A percentile compares a stretch with the other conserved stretches of the same genome.
These are phyloP conservation scores for Talaromyces nanjingensis DNA, from an alignment of 495 filamentous ascomycete genomes.

Conservation along the genomic window DNA sequence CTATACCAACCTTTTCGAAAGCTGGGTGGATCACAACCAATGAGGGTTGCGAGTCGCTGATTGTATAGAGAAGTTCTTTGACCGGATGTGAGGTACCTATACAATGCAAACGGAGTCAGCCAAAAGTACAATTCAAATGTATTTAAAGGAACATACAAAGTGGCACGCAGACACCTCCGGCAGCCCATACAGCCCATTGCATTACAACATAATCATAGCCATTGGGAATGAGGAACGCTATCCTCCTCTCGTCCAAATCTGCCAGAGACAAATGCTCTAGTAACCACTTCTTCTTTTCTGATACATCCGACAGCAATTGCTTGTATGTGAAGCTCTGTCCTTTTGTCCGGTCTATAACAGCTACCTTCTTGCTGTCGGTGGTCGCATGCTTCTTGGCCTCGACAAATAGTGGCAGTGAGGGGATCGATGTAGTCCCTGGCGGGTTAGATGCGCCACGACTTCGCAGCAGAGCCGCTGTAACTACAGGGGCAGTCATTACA, in stretches of 20 bases:
- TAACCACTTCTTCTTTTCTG: slow-evolving; percentile 55
- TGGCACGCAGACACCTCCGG: slow-evolving; percentile 36
- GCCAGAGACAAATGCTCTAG: slow-evolving; percentile 36
- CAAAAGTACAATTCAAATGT: neutral
- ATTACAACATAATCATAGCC: slow-evolving; percentile 90
- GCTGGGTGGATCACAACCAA: slow-evolving; percentile 34
- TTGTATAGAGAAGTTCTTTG: slow-evolving; percentile 35
- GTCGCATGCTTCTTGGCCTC: slow-evolving; percentile 36
- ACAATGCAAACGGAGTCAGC: neutral
- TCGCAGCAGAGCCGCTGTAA: neutral
- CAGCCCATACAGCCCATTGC: slow-evolving; percentile 37
- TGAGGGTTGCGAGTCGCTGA: slow-evolving; percentile 36
- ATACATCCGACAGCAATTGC: slow-evolving; percentile 69
- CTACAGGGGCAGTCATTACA: neutral
- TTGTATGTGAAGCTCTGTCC: slow-evolving; percentile 70
- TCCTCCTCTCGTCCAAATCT: slow-evolving; percentile 63
- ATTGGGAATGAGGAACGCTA: slow-evolving; percentile 81
- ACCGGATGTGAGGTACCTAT: slow-evolving; percentile 40
- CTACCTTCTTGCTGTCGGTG: slow-evolving; percentile 61
- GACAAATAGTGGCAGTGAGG: slow-evolving; percentile 71
- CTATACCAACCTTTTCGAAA: slow-evolving; percentile 27
- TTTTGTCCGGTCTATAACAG: slow-evolving; percentile 65
- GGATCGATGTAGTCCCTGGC: slow-evolving; percentile 29
- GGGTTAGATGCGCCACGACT: neutral
- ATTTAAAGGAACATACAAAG: slow-evolving; percentile 23